Evolutionary conservation across 2,329 filamentous ascomycete genomes (phyloP).

Genomic region (Talaromyces piceae): DNA sequence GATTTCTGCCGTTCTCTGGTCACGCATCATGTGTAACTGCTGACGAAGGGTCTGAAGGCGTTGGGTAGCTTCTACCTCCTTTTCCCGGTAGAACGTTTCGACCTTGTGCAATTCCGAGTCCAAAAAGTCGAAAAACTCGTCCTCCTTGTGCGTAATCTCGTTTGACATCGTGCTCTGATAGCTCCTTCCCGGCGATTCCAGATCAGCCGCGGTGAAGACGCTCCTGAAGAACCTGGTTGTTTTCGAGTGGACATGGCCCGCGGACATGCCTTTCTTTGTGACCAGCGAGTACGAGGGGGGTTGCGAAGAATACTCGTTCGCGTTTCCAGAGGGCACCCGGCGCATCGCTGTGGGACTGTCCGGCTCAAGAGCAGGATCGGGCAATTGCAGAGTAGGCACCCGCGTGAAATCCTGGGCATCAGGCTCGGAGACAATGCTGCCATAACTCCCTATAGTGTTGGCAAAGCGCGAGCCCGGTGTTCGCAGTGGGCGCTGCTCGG

Average conservation of each 20-base stretch:
- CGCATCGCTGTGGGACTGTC: slow-evolving; percentile 19
- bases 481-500: slow-evolving; percentile 30
- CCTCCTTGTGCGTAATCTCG: slow-evolving; percentile 63
- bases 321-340: no score
- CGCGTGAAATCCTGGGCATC: slow-evolving; percentile 23
- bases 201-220: slow-evolving; percentile 32
- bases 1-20: slow-evolving; percentile 67
- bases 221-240: slow-evolving; percentile 30
- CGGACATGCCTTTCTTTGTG: background rate
- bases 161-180: slow-evolving; percentile 50
- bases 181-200: slow-evolving; percentile 37
- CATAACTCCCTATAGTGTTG: slow-evolving; percentile 47
- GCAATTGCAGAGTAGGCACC: slow-evolving; percentile 51
- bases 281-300: slow-evolving; percentile 6
- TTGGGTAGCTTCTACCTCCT: slow-evolving; percentile 75
- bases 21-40: slow-evolving; percentile 89
- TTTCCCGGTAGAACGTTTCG: slow-evolving; percentile 77
- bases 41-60: slow-evolving; percentile 65
- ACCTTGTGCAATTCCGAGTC: slow-evolving; percentile 85
- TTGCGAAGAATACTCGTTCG: slow-evolving; percentile 2
- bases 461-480: slow-evolving; percentile 28
- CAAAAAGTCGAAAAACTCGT: slow-evolving; percentile 81
- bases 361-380: slow-evolving; percentile 53
- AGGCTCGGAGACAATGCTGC: slow-evolving; percentile 54
- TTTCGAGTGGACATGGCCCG: slow-evolving; percentile 10